Evolutionary conservation across 1,139 yeast species (phyloP), one percentile per base, ranked within the genome.

Genomic region (Hansenula lynferdii): DNA sequence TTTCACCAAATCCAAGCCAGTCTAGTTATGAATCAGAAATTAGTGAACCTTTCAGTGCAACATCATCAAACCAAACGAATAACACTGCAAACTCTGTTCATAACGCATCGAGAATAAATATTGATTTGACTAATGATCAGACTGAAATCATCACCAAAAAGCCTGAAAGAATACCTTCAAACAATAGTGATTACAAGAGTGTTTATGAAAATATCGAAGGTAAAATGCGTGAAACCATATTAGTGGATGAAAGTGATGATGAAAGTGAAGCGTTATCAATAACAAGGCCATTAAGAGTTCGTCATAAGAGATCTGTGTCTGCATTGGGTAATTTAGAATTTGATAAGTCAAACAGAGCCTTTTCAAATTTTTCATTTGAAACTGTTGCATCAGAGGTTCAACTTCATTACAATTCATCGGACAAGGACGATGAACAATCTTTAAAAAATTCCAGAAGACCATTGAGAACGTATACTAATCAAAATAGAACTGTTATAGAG

Each of bases 81-180:
- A 36, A 31, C 12, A 38, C 47, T 14, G 31, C 44, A 12, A 39
- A 34, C 3, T 31, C 41, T 4, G 27, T 27, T 1, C 21, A 35
- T 5, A 28, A 35, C 2, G 42, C 29, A 1, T 16, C 34, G 5
- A 23, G 15, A 16, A 34, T 37, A 12, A 31, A 64, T 4, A 67
- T 70, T 34, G 76, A 71, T 45, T 57, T 71, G 39, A 70, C 76
- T 1, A 60, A 64, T 39, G 75, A 69, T 8, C 56, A 57, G 23
- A 65, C 62, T 43, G 67, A 67, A 36, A 53, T 68, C 48, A 53
- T 68, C 5, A 61, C 62, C 39, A 56, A 74, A 41, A 55, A 58
- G 21, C 57, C 65, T 39, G 62, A 35, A 14, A 31, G 20, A 18
- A 17, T n/a, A 5, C 5, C 20, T 15, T n/a, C 72, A 1, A 55